Evolutionary conservation across 495 filamentous ascomycete genomes (phyloP).

Genomic region (Aspergillus taichungensis): DNA sequence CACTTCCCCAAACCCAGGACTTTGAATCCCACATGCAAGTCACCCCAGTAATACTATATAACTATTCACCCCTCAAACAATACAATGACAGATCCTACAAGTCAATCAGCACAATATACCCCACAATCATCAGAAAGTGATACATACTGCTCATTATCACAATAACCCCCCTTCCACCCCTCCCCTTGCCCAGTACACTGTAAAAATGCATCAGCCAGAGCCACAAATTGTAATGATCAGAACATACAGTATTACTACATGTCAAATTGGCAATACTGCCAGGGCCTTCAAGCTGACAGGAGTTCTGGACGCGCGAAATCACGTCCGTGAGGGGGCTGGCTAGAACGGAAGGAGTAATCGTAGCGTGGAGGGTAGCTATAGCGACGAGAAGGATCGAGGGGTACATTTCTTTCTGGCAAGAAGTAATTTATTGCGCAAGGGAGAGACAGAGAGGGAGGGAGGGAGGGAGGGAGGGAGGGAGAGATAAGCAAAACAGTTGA

Average conservation of each 20-base stretch:
- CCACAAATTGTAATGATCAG: background rate
- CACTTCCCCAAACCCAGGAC: background rate
- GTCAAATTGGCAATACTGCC: background rate
- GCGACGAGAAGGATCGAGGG: background rate
- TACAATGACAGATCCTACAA: constrained; percentile 5
- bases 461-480: too few relatives aligned
- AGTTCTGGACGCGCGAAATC: background rate
- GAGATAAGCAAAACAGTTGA: too few relatives aligned
- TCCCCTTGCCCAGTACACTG: constrained; percentile 4
- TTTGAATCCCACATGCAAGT: background rate
- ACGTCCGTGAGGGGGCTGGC: background rate
- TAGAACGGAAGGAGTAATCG: background rate
- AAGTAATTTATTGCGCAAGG: background rate
- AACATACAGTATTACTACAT: constrained; percentile 2
- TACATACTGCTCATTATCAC: constrained; percentile 2
- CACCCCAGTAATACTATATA: background rate
- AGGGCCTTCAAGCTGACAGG: constrained; percentile 1
- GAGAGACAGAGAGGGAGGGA: too few relatives aligned
- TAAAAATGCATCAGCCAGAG: background rate
- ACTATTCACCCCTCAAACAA: background rate
- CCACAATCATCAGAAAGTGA: background rate
- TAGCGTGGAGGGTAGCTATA: background rate
- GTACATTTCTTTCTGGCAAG: background rate
- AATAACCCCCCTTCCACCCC: constrained; percentile 6
- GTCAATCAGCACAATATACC: background rate